Base-by-base conservation (phyloP, 106 monocot genomes). In the Allium cepa region DNA sequence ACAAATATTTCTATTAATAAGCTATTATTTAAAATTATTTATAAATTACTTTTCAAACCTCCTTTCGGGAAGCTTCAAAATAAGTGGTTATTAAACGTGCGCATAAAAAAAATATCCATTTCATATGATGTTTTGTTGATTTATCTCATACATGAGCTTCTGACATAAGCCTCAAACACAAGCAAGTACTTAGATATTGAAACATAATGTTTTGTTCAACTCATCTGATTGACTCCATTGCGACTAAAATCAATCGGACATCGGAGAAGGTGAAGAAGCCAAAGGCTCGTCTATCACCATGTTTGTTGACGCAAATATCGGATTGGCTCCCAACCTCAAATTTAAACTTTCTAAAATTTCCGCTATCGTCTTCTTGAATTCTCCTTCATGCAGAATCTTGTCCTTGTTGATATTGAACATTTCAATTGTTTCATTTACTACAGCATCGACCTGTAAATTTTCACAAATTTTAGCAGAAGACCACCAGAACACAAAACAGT, bases 211-310 rank as follows among this genome's bases (percentile, higher is more conserved):
- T 36, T 0, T 22, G 22, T 62, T 36, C 27, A 63, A 11, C n/a
- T 64, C 9, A 64, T 64, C 6, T 48, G 64, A 64, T 49, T 48
- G 36, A 36, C 47, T 12, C 36, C 13, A 17, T 49, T 17, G 6
- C 1, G 26, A 53, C 67, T 26, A 4, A 67, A 52, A 52, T 67
- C 67, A 67, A 1, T 67, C 52, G 0, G 67, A n/a, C 26, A 14
- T 53, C 4, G 67, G 52, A 11, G 67, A 8, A 12, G 85, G 75
- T 47, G 88, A 79, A 45, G 77, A 72, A 57, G 74, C 53, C 7
- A 81, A 46, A 12, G 90, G 80, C 64, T 94, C 90, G 52, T 90
- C 87, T 15, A 94, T 82, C 8, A 94, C 87, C 0, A 83, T 73
- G 60, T 87, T 85, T 1, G 87, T 76, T 0, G 82, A 82, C 47